Conservation (phyloP, 2,329 filamentous ascomycete species). For the Colletotrichum siamense region DNA sequence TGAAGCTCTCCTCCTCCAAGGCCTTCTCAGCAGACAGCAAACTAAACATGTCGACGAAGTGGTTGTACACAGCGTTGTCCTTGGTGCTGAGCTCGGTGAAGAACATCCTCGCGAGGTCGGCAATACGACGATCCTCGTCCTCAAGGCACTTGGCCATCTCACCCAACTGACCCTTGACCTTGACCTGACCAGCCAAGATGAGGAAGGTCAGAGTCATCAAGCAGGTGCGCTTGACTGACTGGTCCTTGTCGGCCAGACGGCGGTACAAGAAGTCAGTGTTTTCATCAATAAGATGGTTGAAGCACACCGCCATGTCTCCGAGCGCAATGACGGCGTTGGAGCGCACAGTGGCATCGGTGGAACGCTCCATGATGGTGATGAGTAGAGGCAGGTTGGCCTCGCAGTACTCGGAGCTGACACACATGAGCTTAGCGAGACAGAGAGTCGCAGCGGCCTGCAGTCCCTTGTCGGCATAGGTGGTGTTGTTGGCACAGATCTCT, state of each 20-base stretch:
- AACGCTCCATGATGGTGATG: constrained; percentile 97
- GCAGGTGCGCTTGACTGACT: constrained; percentile 94
- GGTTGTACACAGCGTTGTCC: constrained; percentile 98
- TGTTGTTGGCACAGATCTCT: constrained; percentile 95
- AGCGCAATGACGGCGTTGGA: constrained; percentile 97
- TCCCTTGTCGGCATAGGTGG: constrained; percentile 85
- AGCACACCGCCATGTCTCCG: constrained; percentile 99
- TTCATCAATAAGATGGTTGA: constrained; percentile 98
- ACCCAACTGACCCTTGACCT: constrained; percentile 97
- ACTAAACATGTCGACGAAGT: constrained; percentile 99
- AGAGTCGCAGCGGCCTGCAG: constrained; percentile 93
- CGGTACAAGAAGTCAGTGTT: constrained; percentile 98
- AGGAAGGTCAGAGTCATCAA: constrained; percentile 98
- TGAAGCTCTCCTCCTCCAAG: constrained; percentile 85
- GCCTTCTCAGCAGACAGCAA: constrained; percentile 82
- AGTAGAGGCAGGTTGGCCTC: constrained; percentile 90
- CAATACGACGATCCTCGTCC: constrained; percentile 92
- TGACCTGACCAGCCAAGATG: constrained; percentile 96
- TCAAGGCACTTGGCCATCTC: constrained; percentile 99
- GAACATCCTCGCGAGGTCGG: constrained; percentile 96
- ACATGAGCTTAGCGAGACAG: constrained; percentile 98
- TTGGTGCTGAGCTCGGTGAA: constrained; percentile 97
- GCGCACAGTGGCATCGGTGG: constrained; percentile 87
- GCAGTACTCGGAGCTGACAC: constrained; percentile 95
- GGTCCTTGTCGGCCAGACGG: constrained; percentile 85